A percentile compares a stretch with the other conserved stretches of the same genome.
Conservation (phyloP, 495 filamentous ascomycete genomes). For the Aspergillus biplanus region DNA sequence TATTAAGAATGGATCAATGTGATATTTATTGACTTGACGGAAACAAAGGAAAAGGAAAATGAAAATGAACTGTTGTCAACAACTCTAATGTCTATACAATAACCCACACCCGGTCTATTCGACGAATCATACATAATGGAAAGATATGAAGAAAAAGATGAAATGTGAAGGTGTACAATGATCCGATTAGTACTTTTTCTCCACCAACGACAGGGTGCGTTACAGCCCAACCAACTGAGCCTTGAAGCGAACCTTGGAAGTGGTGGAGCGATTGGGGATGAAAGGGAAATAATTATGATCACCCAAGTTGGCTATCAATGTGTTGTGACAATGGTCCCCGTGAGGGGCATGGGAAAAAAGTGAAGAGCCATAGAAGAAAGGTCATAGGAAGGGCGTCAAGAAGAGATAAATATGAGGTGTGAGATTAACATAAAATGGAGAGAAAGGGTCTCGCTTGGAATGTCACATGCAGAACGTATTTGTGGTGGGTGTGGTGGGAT, state of each 20-base stretch:
- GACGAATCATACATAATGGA: constrained; percentile 22
- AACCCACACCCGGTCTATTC: constrained; percentile 27
- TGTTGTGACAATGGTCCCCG: not conserved
- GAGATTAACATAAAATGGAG: constrained; percentile 20
- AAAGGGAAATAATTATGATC: constrained; percentile 3
- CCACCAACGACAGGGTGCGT: not conserved
- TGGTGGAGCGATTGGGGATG: not conserved
- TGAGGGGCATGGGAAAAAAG: not conserved
- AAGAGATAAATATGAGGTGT: constrained; percentile 15
- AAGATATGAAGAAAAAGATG: constrained; percentile 20
- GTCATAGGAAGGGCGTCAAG: constrained; percentile 20
- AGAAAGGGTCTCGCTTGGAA: constrained; percentile 21
- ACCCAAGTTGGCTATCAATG: not conserved
- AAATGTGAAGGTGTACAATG: constrained; percentile 1
- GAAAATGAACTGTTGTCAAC: constrained; percentile 25
- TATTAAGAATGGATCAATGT: constrained; percentile 3
- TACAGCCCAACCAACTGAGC: not conserved
- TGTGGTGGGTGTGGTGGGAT: constrained; percentile 26
- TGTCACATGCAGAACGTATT: constrained; percentile 27
- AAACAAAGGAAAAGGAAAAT: constrained; percentile 21
- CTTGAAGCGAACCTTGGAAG: not conserved
- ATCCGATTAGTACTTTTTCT: constrained; percentile 32
- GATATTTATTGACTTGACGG: constrained; percentile 17
- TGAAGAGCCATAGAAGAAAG: constrained; percentile 4
- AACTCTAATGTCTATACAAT: constrained; percentile 28